Evolutionary conservation across 2,329 filamentous ascomycete genomes (phyloP), one percentile per base, ranked within the genome.

Genomic region (Myriangium duriaei): DNA sequence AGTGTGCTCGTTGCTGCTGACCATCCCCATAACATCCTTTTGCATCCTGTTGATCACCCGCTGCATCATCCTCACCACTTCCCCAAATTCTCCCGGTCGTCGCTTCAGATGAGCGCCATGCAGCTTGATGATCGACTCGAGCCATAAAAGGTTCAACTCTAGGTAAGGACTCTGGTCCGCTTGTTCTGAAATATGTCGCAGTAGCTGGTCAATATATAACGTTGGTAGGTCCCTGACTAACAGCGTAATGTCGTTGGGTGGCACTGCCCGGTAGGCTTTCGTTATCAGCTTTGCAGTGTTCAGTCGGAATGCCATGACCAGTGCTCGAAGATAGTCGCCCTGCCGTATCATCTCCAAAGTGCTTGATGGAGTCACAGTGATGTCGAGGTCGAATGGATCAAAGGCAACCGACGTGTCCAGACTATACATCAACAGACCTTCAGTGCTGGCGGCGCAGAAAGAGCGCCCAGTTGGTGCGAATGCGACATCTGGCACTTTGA

Each of bases 221-320:
- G 73, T 71, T 1, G 91, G 91, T 26, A 95, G 64, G 19, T 81
- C 75, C 37, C 75, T 76, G 15, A 93, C 82, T 1, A 93, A 77
- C 6, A 93, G 73, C 1, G 72, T 54, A 32, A 96, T 81, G 47
- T 88, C 80, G 2, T 67, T 60, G 30, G 79, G 68, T 1, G 91
- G 87, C 15, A 88, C 79, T 2, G 75, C 72, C 60, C 92, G 80
- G 62, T 94, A 96, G 12, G 95, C 83, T 38, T 77, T 76, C 49
- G 81, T 81, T 44, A 95, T 76, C 32, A 98, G 69, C 14, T 77
- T 74, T 4, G 76, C 71, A 57, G 93, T 84, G 61, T 94, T 95
- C 42, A 98, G 76, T 4, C 92, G 81, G 69, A 98, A 98, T 1
- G 87, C 81, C 91, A 98, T 98, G 46, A 95, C 78, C 4, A 98